Base-by-base conservation (phyloP, 192 early-diverging fungal species). In the Entomortierella beljakovae region DNA sequence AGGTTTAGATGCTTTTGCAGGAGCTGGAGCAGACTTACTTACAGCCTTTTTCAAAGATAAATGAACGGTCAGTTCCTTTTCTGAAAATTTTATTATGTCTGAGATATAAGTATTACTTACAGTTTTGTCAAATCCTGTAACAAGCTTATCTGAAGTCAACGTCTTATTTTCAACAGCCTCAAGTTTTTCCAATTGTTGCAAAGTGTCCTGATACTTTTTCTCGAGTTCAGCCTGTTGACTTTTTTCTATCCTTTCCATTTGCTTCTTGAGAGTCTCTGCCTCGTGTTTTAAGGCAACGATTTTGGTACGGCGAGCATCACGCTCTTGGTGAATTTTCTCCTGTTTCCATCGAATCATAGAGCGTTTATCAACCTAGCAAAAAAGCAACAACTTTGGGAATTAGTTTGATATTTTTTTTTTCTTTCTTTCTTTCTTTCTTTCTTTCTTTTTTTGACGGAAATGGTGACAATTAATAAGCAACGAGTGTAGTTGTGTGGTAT, bases 291-390 rank as follows among this genome's bases (percentile, higher is more conserved):
- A 62, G 33, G 75, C 43, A 25, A 82, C 66, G 65, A 90, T 90
- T 65, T 90, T 94, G 57, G 81, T 88, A 70, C 71, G 87, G 49
- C 94, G 90, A 58, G 89, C 91, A 20, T 92, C 90, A 26, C 97
- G 95, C 67, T 95, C 88, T 22, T 86, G 87, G 70, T 96, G 96
- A 71, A 97, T 92, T 57, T 94, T 90, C 29, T 92, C 89, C 83
- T 97, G 96, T 28, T 92, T 92, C 93, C 95, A 94, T 53, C 92
- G 90, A 63, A 99, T 90, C 72, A 94, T 90, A 9, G 95, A 95
- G 35, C 89, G 88, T 68, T 96, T 95, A 80, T 98, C 97, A 16
- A 77, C 73, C 73, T 77, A 60, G 46, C 23, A 33, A 33, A 8
- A 31, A 26, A 34, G 29, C n/a, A 48, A 48, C 42, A 1, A 28